Evolutionary conservation across 2,329 filamentous ascomycete genomes (phyloP).

Genomic region (Byssoonygena ceratinophila): DNA sequence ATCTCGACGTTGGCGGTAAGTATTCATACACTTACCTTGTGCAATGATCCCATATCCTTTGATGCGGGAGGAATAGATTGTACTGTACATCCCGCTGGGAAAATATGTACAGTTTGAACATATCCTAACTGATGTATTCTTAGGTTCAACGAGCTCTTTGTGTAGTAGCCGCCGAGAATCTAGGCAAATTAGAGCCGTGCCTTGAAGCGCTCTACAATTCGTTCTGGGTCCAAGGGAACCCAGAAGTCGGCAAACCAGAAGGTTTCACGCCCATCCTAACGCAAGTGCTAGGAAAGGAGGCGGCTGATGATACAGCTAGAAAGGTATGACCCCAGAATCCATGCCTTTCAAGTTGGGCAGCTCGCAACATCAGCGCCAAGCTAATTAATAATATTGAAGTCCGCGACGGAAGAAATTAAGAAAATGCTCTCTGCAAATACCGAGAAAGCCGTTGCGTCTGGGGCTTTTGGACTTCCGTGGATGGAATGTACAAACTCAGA

Average conservation of each 20-base stretch:
- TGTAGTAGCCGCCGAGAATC: conserved; percentile 34
- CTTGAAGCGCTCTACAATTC: conserved; percentile 42
- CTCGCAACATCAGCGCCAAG: neutral
- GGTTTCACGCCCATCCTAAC: conserved; percentile 38
- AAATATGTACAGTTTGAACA: neutral
- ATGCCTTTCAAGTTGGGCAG: neutral
- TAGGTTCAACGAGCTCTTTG: conserved; percentile 43
- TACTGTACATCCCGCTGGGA: neutral
- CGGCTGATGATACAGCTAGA: conserved; percentile 34
- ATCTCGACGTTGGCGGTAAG: conserved; percentile 38
- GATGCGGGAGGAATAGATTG: neutral
- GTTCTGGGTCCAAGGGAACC: conserved; percentile 43
- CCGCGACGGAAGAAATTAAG: conserved; percentile 37
- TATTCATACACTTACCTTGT: conserved; percentile 1
- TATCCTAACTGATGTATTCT: neutral
- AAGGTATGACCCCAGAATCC: conserved; percentile 25
- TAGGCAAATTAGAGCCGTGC: conserved; percentile 31
- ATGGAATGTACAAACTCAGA: conserved; percentile 46
- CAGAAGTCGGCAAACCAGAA: conserved; percentile 36
- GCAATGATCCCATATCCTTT: conserved; percentile 5
- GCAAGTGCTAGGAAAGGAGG: conserved; percentile 37
- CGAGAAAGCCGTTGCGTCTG: conserved; percentile 41
- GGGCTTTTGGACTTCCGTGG: conserved; percentile 53
- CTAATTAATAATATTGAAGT: conserved; percentile 15
- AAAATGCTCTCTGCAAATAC: conserved; percentile 40